phyloP scores from a whole-genome alignment of 495 filamentous ascomycete species.

The Penicillium pancosmium region DNA sequence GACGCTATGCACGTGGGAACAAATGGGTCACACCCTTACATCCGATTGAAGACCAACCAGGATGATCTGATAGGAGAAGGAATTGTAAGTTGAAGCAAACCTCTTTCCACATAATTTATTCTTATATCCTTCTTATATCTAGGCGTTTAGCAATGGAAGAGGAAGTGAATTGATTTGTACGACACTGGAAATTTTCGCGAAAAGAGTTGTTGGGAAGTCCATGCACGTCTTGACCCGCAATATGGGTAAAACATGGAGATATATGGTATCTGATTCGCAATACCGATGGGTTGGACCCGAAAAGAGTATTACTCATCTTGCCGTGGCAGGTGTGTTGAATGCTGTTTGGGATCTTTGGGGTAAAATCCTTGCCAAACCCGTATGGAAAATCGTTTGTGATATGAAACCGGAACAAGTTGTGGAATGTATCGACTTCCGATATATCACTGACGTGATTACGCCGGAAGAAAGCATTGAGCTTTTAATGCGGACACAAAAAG shows the following conservation, averaged over 20 bases:
- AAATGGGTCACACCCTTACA: neutral
- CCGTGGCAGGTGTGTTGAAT: conserved; percentile 87
- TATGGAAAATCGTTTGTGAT: conserved; percentile 87
- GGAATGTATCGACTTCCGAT: conserved; percentile 86
- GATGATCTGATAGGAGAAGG: neutral
- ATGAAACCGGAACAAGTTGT: conserved; percentile 89
- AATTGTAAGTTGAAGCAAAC: neutral
- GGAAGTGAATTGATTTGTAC: conserved; percentile 92
- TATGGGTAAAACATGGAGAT: conserved; percentile 89
- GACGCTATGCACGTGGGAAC: neutral
- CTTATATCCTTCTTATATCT: conserved; percentile 5
- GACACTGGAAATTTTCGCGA: conserved; percentile 75
- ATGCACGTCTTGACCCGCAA: conserved; percentile 74
- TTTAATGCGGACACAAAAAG: conserved; percentile 59
- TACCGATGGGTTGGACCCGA: conserved; percentile 95
- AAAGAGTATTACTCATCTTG: conserved; percentile 92
- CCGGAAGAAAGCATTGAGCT: conserved; percentile 77
- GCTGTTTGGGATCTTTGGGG: conserved; percentile 96
- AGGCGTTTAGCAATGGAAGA: conserved; percentile 96
- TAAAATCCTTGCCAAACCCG: conserved; percentile 79
- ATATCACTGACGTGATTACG: conserved; percentile 88
- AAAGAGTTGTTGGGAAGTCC: conserved; percentile 69
- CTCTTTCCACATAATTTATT: neutral
- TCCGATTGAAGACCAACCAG: neutral
- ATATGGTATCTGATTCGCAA: conserved; percentile 86